These are phyloP conservation scores for Dryadomyces quercivorus DNA, from an alignment of 2,329 filamentous ascomycete species.

Conservation along the genomic window DNA sequence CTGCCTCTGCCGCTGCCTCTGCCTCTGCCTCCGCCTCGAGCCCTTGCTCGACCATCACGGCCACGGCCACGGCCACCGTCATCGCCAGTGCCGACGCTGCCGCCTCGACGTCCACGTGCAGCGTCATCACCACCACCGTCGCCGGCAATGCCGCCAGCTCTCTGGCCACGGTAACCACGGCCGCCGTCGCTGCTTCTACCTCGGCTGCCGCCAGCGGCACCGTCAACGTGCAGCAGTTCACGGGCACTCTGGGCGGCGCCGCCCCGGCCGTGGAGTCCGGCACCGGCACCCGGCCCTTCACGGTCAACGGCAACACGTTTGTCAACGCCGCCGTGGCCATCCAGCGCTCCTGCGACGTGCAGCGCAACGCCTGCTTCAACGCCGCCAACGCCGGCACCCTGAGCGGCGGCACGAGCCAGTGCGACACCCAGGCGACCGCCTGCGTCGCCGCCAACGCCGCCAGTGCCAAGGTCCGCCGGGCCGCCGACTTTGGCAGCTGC, in stretches of 20 bases:
- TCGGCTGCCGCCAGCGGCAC: neutral
- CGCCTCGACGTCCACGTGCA: constrained; percentile 9
- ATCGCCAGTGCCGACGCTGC: constrained; percentile 10
- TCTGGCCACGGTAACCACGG: constrained; percentile 9
- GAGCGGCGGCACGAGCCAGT: constrained; percentile 21
- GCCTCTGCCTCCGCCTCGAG: neutral
- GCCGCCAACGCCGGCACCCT: constrained; percentile 23
- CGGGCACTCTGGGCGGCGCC: constrained; percentile 26
- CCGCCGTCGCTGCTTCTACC: neutral
- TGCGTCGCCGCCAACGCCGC: constrained; percentile 12
- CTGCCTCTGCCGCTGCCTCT: neutral
- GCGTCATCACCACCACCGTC: constrained; percentile 8
- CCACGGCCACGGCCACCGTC: constrained; percentile 5
- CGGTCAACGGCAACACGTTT: constrained; percentile 26
- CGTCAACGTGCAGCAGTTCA: constrained; percentile 26
- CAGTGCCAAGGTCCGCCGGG: constrained; percentile 9
- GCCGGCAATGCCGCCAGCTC: constrained; percentile 12
- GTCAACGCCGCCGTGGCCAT: constrained; percentile 27
- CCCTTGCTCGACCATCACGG: neutral
- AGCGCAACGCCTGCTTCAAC: constrained; percentile 32
- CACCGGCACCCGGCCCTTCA: constrained; percentile 21
- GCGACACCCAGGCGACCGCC: constrained; percentile 23
- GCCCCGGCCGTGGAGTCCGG: constrained; percentile 22
- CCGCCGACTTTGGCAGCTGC: constrained; percentile 27
- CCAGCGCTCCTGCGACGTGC: constrained; percentile 30